Conservation (phyloP, 129 eudicot genomes). For the Flaveria linearis region DNA sequence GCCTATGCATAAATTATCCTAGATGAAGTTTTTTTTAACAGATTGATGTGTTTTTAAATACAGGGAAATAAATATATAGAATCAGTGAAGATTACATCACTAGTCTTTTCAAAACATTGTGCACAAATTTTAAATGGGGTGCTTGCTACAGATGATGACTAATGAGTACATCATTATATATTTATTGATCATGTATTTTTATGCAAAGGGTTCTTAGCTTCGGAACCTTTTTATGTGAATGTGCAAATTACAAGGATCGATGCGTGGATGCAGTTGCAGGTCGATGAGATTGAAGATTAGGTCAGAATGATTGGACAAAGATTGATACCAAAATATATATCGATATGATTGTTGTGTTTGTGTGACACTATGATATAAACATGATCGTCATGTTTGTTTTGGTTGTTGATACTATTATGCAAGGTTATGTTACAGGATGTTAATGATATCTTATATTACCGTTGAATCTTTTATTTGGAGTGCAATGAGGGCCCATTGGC, state of each 20-base stretch:
- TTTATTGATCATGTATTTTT: too few relatives aligned
- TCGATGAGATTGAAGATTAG: conserved; percentile 34
- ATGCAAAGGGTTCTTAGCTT: too few relatives aligned
- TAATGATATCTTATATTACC: not conserved
- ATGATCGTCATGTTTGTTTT: not conserved
- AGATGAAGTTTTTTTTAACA: too few relatives aligned
- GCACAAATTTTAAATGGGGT: conserved; percentile 34
- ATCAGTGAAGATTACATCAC: conserved; percentile 29
- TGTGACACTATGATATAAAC: not conserved
- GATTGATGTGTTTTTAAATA: not conserved
- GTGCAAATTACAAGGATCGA: conserved; percentile 24
- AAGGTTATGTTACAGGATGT: not conserved
- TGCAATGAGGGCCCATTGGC: not conserved
- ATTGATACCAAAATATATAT: conserved; percentile 2
- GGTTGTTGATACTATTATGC: not conserved
- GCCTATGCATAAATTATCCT: too few relatives aligned
- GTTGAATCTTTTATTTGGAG: not conserved
- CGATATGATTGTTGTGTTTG: not conserved
- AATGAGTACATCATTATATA: too few relatives aligned
- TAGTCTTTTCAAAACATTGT: conserved; percentile 32
- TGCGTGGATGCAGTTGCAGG: conserved; percentile 32
- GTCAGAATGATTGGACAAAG: conserved; percentile 30
- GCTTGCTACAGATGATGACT: not conserved
- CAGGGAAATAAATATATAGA: conserved; percentile 27
- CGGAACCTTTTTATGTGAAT: conserved; percentile 15